Percentiles rank a stretch among this genome's conserved stretches.
phyloP scores from a whole-genome alignment of 2,329 filamentous ascomycete genomes.

The Xylaria sp. region DNA sequence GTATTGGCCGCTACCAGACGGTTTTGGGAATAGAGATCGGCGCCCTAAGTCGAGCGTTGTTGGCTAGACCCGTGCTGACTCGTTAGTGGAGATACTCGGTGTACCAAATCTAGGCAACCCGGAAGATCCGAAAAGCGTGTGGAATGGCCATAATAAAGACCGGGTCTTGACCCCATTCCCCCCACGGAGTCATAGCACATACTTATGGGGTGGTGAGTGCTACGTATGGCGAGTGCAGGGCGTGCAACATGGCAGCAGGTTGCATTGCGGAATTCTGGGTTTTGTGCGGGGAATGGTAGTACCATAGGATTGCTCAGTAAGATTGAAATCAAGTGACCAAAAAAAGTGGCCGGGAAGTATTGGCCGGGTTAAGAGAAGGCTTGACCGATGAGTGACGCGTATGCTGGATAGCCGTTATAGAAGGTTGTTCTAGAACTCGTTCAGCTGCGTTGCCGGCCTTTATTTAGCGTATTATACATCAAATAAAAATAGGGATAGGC shows the following conservation, averaged over 20 bases:
- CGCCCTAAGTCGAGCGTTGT: not conserved
- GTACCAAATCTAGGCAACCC: not conserved
- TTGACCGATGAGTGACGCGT: not conserved
- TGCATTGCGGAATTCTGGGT: not conserved
- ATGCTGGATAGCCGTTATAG: not conserved
- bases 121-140: not conserved
- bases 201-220: not conserved
- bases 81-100: not conserved
- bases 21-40: not conserved
- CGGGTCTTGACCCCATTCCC: not conserved
- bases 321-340: not conserved
- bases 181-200: not conserved
- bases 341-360: too few relatives aligned
- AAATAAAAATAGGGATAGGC: not conserved
- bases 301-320: not conserved
- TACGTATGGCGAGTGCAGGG: not conserved
- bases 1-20: not conserved
- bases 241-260: conserved; percentile 1
- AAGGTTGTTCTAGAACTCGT: not conserved
- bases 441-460: not conserved
- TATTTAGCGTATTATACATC: not conserved
- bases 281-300: not conserved
- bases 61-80: not conserved
- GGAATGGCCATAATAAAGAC: not conserved
- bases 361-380: too few relatives aligned